A percentile compares a stretch with the other conserved stretches of the same genome.
phyloP scores from a whole-genome alignment of 2,329 filamentous ascomycete species.

The Fusarium ambrosium region DNA sequence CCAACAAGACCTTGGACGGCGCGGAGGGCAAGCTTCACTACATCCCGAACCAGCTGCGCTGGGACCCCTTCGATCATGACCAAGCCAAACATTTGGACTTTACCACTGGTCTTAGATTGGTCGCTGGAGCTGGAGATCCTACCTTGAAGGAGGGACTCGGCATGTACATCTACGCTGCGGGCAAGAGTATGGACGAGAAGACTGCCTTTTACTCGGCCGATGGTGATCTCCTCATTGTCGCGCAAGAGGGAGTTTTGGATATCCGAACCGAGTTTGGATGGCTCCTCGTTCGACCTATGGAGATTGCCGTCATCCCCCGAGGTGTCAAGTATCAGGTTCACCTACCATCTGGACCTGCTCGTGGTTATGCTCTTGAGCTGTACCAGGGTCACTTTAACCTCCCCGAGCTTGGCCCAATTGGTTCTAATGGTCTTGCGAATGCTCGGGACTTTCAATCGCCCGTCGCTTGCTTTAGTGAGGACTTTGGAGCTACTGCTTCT shows the following conservation, averaged over 20 bases:
- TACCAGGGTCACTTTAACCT: conserved; percentile 80
- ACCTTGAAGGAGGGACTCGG: conserved; percentile 83
- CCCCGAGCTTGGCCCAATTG: conserved; percentile 80
- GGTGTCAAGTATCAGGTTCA: conserved; percentile 80
- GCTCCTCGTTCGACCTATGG: conserved; percentile 81
- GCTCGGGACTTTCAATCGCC: conserved; percentile 81
- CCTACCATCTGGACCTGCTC: conserved; percentile 71
- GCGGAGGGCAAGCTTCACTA: conserved; percentile 49
- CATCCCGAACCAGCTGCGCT: conserved; percentile 83
- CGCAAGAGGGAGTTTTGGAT: conserved; percentile 80
- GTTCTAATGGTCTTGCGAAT: conserved; percentile 81
- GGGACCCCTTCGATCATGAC: conserved; percentile 84
- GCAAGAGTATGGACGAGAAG: conserved; percentile 80
- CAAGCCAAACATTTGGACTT: conserved; percentile 65
- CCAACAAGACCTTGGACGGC: conserved; percentile 43
- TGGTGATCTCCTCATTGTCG: conserved; percentile 82
- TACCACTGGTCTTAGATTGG: conserved; percentile 72
- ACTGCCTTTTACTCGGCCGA: conserved; percentile 88
- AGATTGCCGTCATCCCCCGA: conserved; percentile 82
- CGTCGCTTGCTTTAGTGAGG: conserved; percentile 77
- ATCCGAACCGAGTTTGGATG: conserved; percentile 83
- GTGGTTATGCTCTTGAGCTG: conserved; percentile 82
- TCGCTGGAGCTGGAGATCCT: conserved; percentile 85
- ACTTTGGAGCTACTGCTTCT: conserved; percentile 57
- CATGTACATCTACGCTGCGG: conserved; percentile 84